Evolutionary conservation across 2,329 filamentous ascomycete genomes (phyloP), one percentile per base, ranked within the genome.

Genomic region (Diaporthe citri): DNA sequence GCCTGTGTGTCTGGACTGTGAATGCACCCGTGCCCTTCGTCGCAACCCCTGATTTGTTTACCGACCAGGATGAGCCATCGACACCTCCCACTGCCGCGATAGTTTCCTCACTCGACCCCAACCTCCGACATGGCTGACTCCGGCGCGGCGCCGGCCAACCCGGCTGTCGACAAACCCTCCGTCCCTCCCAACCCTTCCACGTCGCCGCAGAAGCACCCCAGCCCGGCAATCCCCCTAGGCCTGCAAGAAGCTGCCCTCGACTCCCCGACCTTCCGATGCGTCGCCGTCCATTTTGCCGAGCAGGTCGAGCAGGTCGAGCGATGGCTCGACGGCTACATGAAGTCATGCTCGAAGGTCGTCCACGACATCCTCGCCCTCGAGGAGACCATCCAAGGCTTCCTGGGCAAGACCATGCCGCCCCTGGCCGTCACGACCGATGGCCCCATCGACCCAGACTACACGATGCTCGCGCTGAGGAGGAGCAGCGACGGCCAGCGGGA

Each of bases 211-310:
- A 59, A 71, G 48, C 76, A 78, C 57, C 71, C 79, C n/a, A 84
- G 82, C 76, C 85, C 87, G 48, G 85, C 86, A 43, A 87, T 91
- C 74, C 95, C 97, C 59, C 96, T 98, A 48, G 92, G 93, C 76
- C 90, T 98, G 79, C 97, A 96, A 86, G 97, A 99, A 89, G 97
- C 97, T 69, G 94, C 95, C 28, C 93, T 98, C 86, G 97, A 99
- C 85, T 98, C 96, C 52, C 97, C 97, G 36, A 97, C 96, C 48
- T 98, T 98, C 84, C 95, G 97, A 78, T 95, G 96, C 62, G 94
- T 94, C 31, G 91, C 95, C 56, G 86, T 93, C 62, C 95, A 98
- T 85, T 98, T 98, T 82, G 90, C 92, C 77, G 97, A 98, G 78
- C 96, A 99, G 86, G 91, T 98, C 80, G 97, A 98, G 78, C 90